These are phyloP conservation scores for Castanospermum australe DNA, from an alignment of 306 rosid genomes.

Conservation along the genomic window DNA sequence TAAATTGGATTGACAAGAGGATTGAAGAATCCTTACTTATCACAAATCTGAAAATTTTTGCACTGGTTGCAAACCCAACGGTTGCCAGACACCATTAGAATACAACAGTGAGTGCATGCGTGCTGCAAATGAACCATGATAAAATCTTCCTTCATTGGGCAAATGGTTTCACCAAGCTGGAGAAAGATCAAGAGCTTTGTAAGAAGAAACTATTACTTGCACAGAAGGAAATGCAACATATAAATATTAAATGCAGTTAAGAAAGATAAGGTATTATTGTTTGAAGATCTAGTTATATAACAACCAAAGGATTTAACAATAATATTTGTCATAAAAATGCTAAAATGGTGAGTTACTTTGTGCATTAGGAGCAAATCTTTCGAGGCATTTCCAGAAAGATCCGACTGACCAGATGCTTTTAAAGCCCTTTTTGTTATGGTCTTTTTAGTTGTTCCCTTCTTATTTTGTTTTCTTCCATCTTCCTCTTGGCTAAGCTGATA, in stretches of 20 bases:
- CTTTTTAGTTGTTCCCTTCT: slow-evolving; percentile 86
- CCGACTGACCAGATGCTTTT: slow-evolving; percentile 94
- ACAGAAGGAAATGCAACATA: too few relatives aligned
- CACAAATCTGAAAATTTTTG: slow-evolving; percentile 72
- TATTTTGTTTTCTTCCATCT: slow-evolving; percentile 91
- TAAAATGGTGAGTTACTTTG: slow-evolving; percentile 60
- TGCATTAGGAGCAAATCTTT: slow-evolving; percentile 98
- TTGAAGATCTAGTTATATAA: too few relatives aligned
- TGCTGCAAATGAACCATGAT: slow-evolving; percentile 61
- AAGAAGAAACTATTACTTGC: too few relatives aligned
- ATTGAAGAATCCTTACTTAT: slow-evolving; percentile 44
- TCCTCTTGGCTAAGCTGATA: slow-evolving; percentile 95
- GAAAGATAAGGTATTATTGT: too few relatives aligned
- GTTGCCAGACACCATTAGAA: slow-evolving; percentile 62
- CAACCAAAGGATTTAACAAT: not conserved
- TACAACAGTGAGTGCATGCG: slow-evolving; percentile 61
- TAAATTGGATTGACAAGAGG: not conserved
- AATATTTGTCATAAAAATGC: not conserved
- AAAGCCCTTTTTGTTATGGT: slow-evolving; percentile 89
- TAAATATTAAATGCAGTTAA: too few relatives aligned
- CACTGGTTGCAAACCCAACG: slow-evolving; percentile 71
- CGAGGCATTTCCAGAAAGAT: slow-evolving; percentile 91
- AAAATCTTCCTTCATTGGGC: slow-evolving; percentile 98
- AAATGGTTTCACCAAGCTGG: slow-evolving; percentile 97
- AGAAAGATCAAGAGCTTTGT: slow-evolving; percentile 27